Evolutionary conservation across 139 green algal species (phyloP), one percentile per base, ranked within the genome.

Genomic region (Volvox africanus): DNA sequence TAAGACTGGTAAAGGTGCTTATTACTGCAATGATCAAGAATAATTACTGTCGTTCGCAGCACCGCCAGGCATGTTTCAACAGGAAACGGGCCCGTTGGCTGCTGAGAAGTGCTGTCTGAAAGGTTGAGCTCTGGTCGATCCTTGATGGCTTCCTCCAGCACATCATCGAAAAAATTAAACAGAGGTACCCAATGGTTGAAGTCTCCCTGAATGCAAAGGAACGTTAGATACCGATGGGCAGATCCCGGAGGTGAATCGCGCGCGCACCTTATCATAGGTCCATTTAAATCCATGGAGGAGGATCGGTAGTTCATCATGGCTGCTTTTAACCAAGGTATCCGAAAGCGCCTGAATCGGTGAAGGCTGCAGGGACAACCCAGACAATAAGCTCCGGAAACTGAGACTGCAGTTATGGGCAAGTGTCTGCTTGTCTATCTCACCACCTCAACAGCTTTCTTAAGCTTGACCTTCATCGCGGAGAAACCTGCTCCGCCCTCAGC

Each of bases 11-110:
- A 99, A 67, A 98, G 88, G 76, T 98, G 95, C 91, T 98, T 99
- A 94, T 98, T 99, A 84, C 87, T 95, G 95, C 97, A 98, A 83
- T 99, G 98, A 69, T 99, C 98, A 71, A 99, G 92, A 14, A 99
- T 94, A 2, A 94, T 79, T 13, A 92, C 69, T 32, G 97, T 97
- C 24, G 96, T 95, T 20, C 92, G 92, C 86, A 99, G 93, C 1
- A 99, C 91, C 2, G 96, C 91, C 14, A 98, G 62, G 71, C 96
- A 84, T 2, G 78, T 92, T 18, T 91, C 90, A 12, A 88, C 87
- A 1, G 97, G 96, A 65, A 99, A 97, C 1, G 93, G 88, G 2
- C 19, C 71, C 21, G 91, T n/a, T 18, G 92, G 88, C 26, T 67
- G 35, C 24, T 75, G 18, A 69, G 61, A 28, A 37, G 71, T 35